phyloP scores from a whole-genome alignment of 1,139 yeast genomes.

The Scheffersomyces titani region DNA sequence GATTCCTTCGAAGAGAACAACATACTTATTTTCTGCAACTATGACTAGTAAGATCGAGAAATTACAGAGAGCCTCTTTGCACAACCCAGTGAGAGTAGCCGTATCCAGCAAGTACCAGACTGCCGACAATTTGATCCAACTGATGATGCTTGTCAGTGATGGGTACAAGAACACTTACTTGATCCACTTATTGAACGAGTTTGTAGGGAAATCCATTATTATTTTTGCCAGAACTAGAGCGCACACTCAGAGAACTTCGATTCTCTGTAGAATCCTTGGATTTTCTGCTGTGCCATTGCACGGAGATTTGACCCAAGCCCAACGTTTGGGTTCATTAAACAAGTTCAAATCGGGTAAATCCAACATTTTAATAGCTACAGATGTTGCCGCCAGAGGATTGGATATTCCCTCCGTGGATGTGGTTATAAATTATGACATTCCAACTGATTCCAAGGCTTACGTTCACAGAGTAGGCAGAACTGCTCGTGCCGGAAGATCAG shows the following conservation, averaged over 20 bases:
- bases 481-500: slow-evolving; percentile 96
- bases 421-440: slow-evolving; percentile 92
- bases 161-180: slow-evolving; percentile 89
- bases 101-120: slow-evolving; percentile 89
- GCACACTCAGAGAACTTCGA: slow-evolving; percentile 88
- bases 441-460: slow-evolving; percentile 97
- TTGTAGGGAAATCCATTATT: slow-evolving; percentile 82
- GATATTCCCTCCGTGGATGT: slow-evolving; percentile 95
- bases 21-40: slow-evolving; percentile 92
- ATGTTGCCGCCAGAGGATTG: slow-evolving; percentile 96
- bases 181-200: slow-evolving; percentile 79
- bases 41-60: slow-evolving; percentile 95
- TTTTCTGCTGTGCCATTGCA: slow-evolving; percentile 91
- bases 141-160: slow-evolving; percentile 88
- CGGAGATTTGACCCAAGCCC: slow-evolving; percentile 91
- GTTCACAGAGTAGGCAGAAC: slow-evolving; percentile 98
- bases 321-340: slow-evolving; percentile 89
- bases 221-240: slow-evolving; percentile 95
- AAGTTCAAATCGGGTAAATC: slow-evolving; percentile 86
- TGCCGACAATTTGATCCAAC: slow-evolving; percentile 87
- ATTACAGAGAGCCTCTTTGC: slow-evolving; percentile 87
- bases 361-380: slow-evolving; percentile 88
- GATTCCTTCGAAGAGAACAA: slow-evolving; percentile 83
- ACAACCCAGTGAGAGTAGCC: slow-evolving; percentile 88
- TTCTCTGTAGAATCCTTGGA: slow-evolving; percentile 77